Percentiles rank a stretch among this genome's conserved stretches.
These are phyloP conservation scores for Thoreauomyces humboldtii DNA, from an alignment of 192 early-diverging fungal species.

Conservation along the genomic window DNA sequence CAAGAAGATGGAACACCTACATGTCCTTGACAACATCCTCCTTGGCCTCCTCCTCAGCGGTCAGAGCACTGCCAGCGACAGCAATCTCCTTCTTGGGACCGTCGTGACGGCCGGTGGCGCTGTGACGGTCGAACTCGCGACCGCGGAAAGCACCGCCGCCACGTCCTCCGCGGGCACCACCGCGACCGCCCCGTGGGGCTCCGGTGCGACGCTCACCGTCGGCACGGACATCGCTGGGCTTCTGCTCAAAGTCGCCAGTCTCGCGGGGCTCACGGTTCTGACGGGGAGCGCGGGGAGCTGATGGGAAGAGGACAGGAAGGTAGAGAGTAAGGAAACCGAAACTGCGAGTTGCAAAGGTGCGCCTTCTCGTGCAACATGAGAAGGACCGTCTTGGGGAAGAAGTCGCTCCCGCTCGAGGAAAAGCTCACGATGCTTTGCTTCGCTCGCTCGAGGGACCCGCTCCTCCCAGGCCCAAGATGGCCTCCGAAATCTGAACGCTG, in stretches of 20 bases:
- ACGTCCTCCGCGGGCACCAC: constrained; percentile 48
- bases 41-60: constrained; percentile 55
- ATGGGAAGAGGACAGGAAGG: not conserved
- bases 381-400: too few species aligned
- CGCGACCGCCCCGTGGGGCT: constrained; percentile 24
- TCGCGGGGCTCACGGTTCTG: constrained; percentile 27
- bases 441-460: too few species aligned
- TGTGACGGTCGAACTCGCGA: constrained; percentile 85
- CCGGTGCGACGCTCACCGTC: constrained; percentile 35
- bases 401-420: too few species aligned
- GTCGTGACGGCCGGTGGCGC: constrained; percentile 72
- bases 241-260: constrained; percentile 29
- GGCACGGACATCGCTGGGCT: constrained; percentile 10
- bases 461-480: too few species aligned
- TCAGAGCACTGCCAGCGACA: constrained; percentile 62
- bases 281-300: constrained; percentile 1
- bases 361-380: too few species aligned
- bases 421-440: too few species aligned
- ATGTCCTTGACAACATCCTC: constrained; percentile 37
- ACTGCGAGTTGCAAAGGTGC: too few species aligned
- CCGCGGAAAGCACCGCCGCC: too few species aligned
- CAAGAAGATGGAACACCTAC: not conserved
- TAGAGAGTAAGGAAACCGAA: not conserved
- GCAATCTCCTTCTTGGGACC: constrained; percentile 86
- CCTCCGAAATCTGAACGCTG: too few species aligned